Evolutionary conservation across 169 alveolate genomes (phyloP), one percentile per base, ranked within the genome.

Genomic region (Cryptosporidium muris): DNA sequence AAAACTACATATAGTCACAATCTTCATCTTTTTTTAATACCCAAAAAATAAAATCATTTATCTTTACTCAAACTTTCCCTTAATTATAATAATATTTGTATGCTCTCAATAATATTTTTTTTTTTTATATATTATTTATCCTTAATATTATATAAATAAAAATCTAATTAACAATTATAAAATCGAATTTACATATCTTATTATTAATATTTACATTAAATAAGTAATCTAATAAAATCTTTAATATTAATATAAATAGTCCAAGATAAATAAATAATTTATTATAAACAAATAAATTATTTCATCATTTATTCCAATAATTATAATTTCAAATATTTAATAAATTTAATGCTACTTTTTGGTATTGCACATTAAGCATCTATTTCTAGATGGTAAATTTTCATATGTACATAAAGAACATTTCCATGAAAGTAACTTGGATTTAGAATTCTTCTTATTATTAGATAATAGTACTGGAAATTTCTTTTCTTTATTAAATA

Each of bases 341-440:
- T 25, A 38, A 64, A 45, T 4, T 64, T 37, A 16, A 7, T 12
- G 11, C 38, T 36, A 74, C 60, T 74, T 74, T 38, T 11, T 58
- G 11, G 85, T 74, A 42, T 68, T 74, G 51, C 85, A 74, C 6
- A 74, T 74, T 16, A 25, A 49, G 2, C 85, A 74, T 74, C 85
- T 74, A 48, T 54, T 74, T 74, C 67, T 74, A 74, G 67, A 58
- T 36, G 64, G 60, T 3, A 60, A 42, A 74, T 74, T 74, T 1
- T 58, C 58, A 42, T 74, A 56, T 7, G 85, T 74, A 25, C 85
- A 74, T 58, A 74, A 68, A 34, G 60, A 43, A n/a, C 85, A 74
- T 3, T 34, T 54, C 85, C 85, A 74, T 62, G 54, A 58, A 8
- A 68, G 85, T 14, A 48, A 52, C 36, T 66, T 0, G 0, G 25